Conservation (phyloP, 1,284 basidiomycete species). For the Acaromyces ingoldii region DNA sequence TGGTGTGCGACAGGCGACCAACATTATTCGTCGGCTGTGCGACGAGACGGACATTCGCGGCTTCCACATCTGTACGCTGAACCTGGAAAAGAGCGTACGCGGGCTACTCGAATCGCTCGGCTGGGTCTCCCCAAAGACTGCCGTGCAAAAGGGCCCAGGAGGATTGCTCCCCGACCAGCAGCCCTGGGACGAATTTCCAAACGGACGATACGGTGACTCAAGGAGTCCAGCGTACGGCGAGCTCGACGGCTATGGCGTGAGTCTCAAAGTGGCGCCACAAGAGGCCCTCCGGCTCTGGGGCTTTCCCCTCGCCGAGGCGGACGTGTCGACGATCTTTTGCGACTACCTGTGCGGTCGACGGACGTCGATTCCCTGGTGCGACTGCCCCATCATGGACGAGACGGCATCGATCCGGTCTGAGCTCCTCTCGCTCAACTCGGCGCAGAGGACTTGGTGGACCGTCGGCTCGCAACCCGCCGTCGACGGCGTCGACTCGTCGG, state of each 20-base stretch:
- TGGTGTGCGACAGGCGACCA: constrained; percentile 59
- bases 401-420: constrained; percentile 74
- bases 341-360: constrained; percentile 67
- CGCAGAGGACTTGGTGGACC: constrained; percentile 69
- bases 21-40: constrained; percentile 65
- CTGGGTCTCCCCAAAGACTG: constrained; percentile 8
- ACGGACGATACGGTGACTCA: constrained; percentile 48
- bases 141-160: background rate
- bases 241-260: constrained; percentile 50
- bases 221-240: constrained; percentile 48
- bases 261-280: constrained; percentile 54
- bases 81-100: constrained; percentile 91
- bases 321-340: constrained; percentile 75
- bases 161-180: background rate
- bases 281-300: constrained; percentile 76
- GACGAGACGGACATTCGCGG: constrained; percentile 65
- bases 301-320: constrained; percentile 63
- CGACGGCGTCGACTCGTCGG: constrained; percentile 39
- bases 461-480: constrained; percentile 81
- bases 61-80: constrained; percentile 93
- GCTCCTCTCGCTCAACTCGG: constrained; percentile 65
- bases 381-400: constrained; percentile 75
- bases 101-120: constrained; percentile 63
- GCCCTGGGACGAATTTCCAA: constrained; percentile 49
- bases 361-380: constrained; percentile 81